phyloP scores from a whole-genome alignment of 768 basidiomycete species.

The Vararia minispora region DNA sequence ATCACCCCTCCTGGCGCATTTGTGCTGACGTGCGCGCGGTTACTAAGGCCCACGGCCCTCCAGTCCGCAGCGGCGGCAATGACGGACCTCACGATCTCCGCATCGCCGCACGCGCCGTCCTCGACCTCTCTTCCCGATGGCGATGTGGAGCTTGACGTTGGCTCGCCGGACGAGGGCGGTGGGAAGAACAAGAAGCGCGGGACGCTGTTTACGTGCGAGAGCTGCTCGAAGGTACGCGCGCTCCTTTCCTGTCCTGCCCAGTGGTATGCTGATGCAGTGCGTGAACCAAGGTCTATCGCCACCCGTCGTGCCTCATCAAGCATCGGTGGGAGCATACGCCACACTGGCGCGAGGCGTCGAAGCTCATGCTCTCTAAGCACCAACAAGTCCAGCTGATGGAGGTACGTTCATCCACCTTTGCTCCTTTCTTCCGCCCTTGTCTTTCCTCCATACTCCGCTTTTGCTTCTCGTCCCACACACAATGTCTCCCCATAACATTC shows the following conservation, averaged over 20 bases:
- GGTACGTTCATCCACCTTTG: conserved; percentile 28
- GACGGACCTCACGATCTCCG: conserved; percentile 30
- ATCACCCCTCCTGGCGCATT: conserved; percentile 4
- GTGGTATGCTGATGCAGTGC: neutral
- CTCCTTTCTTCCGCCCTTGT: neutral
- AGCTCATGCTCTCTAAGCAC: conserved; percentile 88
- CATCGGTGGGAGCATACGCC: conserved; percentile 98
- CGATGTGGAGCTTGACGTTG: conserved; percentile 8
- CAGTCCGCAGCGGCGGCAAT: conserved; percentile 26
- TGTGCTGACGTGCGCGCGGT: conserved; percentile 1
- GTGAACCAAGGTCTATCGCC: conserved; percentile 58
- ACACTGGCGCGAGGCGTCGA: conserved; percentile 90
- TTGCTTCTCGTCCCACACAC: too few relatives aligned
- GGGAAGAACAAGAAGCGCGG: conserved; percentile 62
- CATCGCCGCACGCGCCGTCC: conserved; percentile 24
- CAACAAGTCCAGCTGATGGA: conserved; percentile 96
- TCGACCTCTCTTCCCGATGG: conserved; percentile 14
- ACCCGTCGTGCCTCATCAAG: conserved; percentile 92
- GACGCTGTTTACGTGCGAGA: conserved; percentile 84
- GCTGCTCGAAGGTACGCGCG: conserved; percentile 74
- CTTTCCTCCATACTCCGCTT: too few relatives aligned
- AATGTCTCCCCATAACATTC: neutral
- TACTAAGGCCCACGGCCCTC: conserved; percentile 23
- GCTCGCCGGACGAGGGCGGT: conserved; percentile 16
- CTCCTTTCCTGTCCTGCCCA: neutral